Conservation (phyloP, 306 rosid species). For the Sphenostylis stenocarpa region DNA sequence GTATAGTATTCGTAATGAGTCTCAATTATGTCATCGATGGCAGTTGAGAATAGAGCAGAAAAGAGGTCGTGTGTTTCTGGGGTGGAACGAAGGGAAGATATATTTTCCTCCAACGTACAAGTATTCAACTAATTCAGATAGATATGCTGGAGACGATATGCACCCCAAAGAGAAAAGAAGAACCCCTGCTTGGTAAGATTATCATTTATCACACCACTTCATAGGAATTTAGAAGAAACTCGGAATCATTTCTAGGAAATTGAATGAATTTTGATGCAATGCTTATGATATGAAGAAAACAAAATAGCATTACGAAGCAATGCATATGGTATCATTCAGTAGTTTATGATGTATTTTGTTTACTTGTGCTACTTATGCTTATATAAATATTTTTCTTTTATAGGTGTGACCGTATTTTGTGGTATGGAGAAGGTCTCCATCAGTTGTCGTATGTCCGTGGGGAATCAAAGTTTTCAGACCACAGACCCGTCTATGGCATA, state of each 20-base stretch:
- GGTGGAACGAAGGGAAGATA: slow-evolving; percentile 99
- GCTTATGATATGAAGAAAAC: too few species aligned
- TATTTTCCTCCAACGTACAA: slow-evolving; percentile 98
- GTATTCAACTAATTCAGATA: slow-evolving; percentile 93
- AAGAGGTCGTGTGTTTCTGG: slow-evolving; percentile 77
- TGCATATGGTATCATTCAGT: background rate
- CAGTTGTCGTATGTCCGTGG: slow-evolving; percentile 94
- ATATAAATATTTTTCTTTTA: slow-evolving; percentile 24
- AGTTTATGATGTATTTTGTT: background rate
- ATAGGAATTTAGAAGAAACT: background rate
- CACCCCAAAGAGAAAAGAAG: slow-evolving; percentile 95
- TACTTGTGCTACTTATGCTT: slow-evolving; percentile 21
- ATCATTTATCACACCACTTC: slow-evolving; percentile 25
- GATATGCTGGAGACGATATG: slow-evolving; percentile 94
- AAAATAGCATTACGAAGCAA: background rate
- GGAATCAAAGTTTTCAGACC: slow-evolving; percentile 93
- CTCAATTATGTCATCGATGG: slow-evolving; percentile 34
- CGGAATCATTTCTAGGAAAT: slow-evolving; percentile 2
- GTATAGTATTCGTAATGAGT: background rate
- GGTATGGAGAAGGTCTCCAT: slow-evolving; percentile 98
- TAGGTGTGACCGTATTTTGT: slow-evolving; percentile 98
- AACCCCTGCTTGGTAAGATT: slow-evolving; percentile 94
- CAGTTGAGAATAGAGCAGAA: slow-evolving; percentile 95
- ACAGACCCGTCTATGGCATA: slow-evolving; percentile 90
- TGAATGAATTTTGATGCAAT: background rate